Conservation (phyloP, 306 rosid species). For the Gastrolobium villosum region DNA sequence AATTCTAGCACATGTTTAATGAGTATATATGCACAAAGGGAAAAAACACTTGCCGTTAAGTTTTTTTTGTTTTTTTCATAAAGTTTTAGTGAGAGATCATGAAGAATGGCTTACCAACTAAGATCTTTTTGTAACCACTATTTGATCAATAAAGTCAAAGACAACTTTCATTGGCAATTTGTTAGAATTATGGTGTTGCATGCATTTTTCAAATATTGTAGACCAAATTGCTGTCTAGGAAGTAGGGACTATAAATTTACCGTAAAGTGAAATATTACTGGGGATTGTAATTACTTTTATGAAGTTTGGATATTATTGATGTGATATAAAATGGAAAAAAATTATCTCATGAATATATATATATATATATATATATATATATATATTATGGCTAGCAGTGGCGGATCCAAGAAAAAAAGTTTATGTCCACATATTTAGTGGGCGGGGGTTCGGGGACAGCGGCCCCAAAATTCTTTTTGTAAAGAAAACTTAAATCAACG, state of each 20-base stretch:
- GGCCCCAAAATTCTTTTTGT: too few relatives aligned
- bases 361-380: too few relatives aligned
- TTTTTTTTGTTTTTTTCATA: background rate
- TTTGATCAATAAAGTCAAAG: background rate
- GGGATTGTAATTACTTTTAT: too few relatives aligned
- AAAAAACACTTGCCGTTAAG: background rate
- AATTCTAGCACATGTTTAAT: conserved; percentile 26
- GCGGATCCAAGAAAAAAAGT: too few relatives aligned
- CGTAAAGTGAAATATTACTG: too few relatives aligned
- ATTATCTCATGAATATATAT: too few relatives aligned
- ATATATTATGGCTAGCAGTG: too few relatives aligned
- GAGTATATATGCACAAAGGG: conserved; percentile 16
- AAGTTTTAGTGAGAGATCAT: background rate
- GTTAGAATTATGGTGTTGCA: background rate
- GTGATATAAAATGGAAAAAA: too few relatives aligned
- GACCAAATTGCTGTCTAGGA: background rate
- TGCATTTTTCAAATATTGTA: background rate
- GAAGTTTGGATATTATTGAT: too few relatives aligned
- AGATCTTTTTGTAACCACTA: background rate
- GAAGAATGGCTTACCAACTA: background rate
- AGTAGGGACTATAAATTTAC: background rate
- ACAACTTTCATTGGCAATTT: background rate
- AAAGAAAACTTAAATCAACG: too few relatives aligned
- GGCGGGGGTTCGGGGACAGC: too few relatives aligned
- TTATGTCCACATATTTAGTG: too few relatives aligned